These are phyloP conservation scores for Salix viminalis DNA, from an alignment of 345 rosid genomes.

Conservation along the genomic window DNA sequence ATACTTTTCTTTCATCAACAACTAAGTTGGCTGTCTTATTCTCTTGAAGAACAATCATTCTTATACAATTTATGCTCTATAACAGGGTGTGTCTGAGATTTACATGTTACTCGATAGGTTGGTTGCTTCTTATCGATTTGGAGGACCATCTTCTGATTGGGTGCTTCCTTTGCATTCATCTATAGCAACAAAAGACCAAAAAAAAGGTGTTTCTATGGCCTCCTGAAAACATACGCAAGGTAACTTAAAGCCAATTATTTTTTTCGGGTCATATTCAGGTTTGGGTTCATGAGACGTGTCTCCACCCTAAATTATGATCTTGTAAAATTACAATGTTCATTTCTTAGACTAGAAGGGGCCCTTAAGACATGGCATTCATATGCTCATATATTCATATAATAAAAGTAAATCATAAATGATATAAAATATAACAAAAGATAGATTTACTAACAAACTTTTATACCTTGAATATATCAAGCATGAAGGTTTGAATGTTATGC, in stretches of 20 bases:
- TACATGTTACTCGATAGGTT: conserved; percentile 63
- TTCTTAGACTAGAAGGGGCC: no score
- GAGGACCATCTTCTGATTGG: conserved; percentile 81
- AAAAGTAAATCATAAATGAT: no score
- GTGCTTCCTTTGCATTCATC: conserved; percentile 89
- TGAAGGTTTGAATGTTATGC: no score
- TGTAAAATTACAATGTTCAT: no score
- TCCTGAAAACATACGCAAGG: conserved; percentile 74
- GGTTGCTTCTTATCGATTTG: conserved; percentile 74
- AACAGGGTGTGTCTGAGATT: conserved; percentile 81
- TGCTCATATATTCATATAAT: no score
- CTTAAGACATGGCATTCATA: no score
- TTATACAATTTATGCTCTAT: conserved; percentile 8
- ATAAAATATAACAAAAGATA: no score
- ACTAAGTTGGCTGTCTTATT: neutral
- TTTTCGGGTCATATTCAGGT: neutral
- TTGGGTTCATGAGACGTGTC: neutral
- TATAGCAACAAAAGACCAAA: conserved; percentile 64
- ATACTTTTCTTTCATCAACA: conserved; percentile 3
- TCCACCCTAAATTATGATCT: no score
- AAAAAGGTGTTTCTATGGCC: conserved; percentile 71
- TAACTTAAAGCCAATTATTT: conserved; percentile 17
- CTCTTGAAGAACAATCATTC: neutral
- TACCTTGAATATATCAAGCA: no score
- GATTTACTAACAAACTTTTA: no score